Conservation (phyloP, 2,329 filamentous ascomycete genomes). For the Emmonsia crescens region DNA sequence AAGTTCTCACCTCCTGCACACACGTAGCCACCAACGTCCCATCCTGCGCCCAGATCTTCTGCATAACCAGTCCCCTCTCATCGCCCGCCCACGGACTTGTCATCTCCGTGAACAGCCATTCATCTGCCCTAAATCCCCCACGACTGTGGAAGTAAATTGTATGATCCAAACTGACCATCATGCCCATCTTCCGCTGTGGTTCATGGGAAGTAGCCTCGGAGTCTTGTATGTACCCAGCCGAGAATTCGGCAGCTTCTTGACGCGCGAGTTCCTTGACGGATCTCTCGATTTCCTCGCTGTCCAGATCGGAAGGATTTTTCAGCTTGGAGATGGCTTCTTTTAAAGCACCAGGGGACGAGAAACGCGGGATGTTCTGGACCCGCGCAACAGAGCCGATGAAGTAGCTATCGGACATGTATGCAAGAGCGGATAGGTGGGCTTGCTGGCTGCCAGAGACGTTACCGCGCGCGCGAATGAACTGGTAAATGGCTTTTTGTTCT, state of each 20-base stretch:
- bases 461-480: conserved; percentile 44
- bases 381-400: conserved; percentile 84
- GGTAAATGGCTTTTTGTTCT: conserved; percentile 56
- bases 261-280: conserved; percentile 34
- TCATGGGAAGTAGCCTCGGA: conserved; percentile 1
- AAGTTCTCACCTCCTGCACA: conserved; percentile 37
- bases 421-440: conserved; percentile 76
- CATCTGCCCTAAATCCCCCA: conserved; percentile 37
- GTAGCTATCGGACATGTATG: conserved; percentile 86
- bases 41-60: conserved; percentile 40
- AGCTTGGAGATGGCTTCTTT: conserved; percentile 29
- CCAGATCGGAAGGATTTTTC: conserved; percentile 35
- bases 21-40: conserved; percentile 41
- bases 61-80: conserved; percentile 38
- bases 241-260: conserved; percentile 32
- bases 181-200: conserved; percentile 32
- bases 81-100: conserved; percentile 42
- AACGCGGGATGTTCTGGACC: conserved; percentile 70
- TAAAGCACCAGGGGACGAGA: conserved; percentile 43
- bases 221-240: conserved; percentile 15
- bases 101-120: conserved; percentile 42
- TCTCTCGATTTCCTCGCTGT: conserved; percentile 29
- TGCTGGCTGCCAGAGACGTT: conserved; percentile 67
- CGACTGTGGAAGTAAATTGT: conserved; percentile 43
- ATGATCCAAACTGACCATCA: conserved; percentile 44